These are phyloP conservation scores for Beauveria sp. DNA, from an alignment of 2,329 filamentous ascomycete species.

Conservation along the genomic window DNA sequence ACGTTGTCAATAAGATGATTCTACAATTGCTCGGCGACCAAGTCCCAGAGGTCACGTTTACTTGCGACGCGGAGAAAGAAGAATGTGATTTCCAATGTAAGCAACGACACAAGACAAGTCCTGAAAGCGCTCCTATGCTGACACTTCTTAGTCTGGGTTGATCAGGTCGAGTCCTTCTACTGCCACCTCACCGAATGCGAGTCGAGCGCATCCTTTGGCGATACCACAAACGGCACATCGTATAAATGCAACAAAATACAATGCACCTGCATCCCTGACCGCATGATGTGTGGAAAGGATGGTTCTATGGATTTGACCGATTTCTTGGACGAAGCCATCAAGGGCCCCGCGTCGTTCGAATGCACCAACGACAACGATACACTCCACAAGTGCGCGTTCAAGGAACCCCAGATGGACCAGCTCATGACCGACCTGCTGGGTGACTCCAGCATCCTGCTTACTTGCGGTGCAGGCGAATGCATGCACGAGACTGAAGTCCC, in stretches of 20 bases:
- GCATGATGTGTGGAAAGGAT: slow-evolving; percentile 88
- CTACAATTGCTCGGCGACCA: slow-evolving; percentile 75
- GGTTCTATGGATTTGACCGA: slow-evolving; percentile 89
- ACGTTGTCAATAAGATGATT: slow-evolving; percentile 94
- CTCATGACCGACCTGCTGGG: slow-evolving; percentile 85
- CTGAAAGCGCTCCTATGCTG: neutral
- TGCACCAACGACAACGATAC: slow-evolving; percentile 60
- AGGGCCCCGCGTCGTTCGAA: slow-evolving; percentile 78
- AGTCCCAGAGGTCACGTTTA: slow-evolving; percentile 90
- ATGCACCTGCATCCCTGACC: slow-evolving; percentile 81
- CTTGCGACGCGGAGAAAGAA: slow-evolving; percentile 65
- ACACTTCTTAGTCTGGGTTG: slow-evolving; percentile 71
- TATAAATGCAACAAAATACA: slow-evolving; percentile 80
- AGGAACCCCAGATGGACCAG: slow-evolving; percentile 86
- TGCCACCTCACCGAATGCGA: slow-evolving; percentile 78
- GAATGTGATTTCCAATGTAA: slow-evolving; percentile 92
- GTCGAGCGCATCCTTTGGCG: slow-evolving; percentile 60
- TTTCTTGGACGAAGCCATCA: slow-evolving; percentile 75
- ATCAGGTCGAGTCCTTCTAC: slow-evolving; percentile 90
- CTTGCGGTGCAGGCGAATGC: slow-evolving; percentile 83
- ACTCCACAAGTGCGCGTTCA: slow-evolving; percentile 66
- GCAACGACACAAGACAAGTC: slow-evolving; percentile 20
- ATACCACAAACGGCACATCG: slow-evolving; percentile 68
- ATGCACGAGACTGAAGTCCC: slow-evolving; percentile 88
- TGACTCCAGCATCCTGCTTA: slow-evolving; percentile 77